Base-by-base conservation (phyloP, 768 basidiomycete genomes). In the Polyporus arcularius region DNA sequence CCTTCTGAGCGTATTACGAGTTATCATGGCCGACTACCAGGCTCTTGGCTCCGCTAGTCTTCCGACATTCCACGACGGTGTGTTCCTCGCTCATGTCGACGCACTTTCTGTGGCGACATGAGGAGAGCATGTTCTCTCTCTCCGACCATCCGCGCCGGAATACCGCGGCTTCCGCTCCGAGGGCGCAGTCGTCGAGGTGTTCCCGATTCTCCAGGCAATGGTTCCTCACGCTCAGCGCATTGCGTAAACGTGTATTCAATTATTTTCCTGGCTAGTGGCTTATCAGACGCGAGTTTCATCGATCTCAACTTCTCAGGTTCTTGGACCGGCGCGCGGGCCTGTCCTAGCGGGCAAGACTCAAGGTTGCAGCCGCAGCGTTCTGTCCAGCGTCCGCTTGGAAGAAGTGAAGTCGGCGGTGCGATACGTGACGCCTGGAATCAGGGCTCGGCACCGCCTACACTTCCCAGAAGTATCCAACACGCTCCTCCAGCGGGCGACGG, bases 81-180 rank as follows among this genome's bases (percentile, higher is more conserved):
- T 26, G 46, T 28, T 15, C 46, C 50, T 31, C 32, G 32, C 30
- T 9, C 50, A 21, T 52, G 30, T 38, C 31, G 15, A 28, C 9
- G 11, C 4, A 38, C 49, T 35, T 35, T n/a, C 46, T 47, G 35
- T 55, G 18, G 31, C 30, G 45, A 38, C 46, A 48, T 31, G 31
- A 48, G 49, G 48, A 35, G 16, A 38, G 21, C 49, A 48, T 61
- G 47, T 41, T 41, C 40, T 31, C 35, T 32, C 53, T 54, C 62
- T 63, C 49, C 57, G 61, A 63, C 38, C 16, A 47, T 43, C 53
- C 61, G 61, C 40, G 40, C 57, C 61, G 61, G 53, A 15, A 14
- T 38, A 55, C 57, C 62, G 57, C 42, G 57, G 49, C 15, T 18
- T 40, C 62, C 62, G 62, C 49, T 52, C 62, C 62, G 62, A 59